Base-by-base conservation (phyloP, 768 basidiomycete species). In the Phylloporus sp. region DNA sequence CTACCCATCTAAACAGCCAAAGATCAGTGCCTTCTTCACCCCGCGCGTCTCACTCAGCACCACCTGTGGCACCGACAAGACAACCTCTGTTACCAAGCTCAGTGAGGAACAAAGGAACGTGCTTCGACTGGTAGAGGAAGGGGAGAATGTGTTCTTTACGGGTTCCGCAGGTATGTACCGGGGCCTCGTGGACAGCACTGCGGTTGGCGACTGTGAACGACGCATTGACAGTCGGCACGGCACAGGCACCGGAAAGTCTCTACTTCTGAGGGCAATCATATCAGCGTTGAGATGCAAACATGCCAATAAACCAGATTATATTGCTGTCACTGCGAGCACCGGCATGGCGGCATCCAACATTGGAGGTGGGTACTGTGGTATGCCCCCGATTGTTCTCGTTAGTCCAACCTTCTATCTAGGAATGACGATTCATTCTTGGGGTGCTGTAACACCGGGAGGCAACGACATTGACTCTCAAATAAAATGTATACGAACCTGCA, bases 71-170 rank as follows among this genome's bases (percentile, higher is more conserved):
- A 59, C 54, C 5, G 63, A 67, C 47, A 57, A 58, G 43, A 67
- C 66, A 6, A 60, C 55, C 0, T 61, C 58, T 2, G 50, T 68
- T 18, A 76, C 82, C 2, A 59, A 72, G 6, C 72, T 85, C 39
- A 81, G 78, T 52, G 67, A 72, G 9, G 81, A 85, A 54, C 84
- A 86, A 60, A 69, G 72, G 35, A 64, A 64, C 27, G 78, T 86
- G 0, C 57, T 84, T 41, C 63, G 67, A 34, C 70, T 83, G 66
- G 77, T 85, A 10, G 77, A 83, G 3, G 76, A 80, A 29, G 78
- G 75, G 11, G 76, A 80, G 67, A 83, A 69, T 43, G 73, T 86
- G 15, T 85, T 86, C 68, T 85, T 85, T 61, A 85, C 84, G 8
- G 84, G 84, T 5, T 77, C 79, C 5, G 84, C 84, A n/a, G 84